phyloP scores from a whole-genome alignment of 129 eudicot genomes.

The Kitagawia praeruptora region DNA sequence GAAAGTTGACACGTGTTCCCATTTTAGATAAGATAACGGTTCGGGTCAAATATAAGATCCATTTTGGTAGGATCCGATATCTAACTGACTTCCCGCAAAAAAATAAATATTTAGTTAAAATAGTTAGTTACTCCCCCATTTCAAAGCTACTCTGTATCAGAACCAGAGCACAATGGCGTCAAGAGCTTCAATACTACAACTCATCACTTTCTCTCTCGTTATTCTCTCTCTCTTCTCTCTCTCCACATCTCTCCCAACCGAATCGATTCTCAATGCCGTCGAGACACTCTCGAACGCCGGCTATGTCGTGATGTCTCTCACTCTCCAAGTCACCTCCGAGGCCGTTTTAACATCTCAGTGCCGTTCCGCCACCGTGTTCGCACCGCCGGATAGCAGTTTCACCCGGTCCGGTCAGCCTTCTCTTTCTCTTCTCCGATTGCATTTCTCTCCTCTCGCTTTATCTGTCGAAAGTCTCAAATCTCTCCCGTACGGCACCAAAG shows the following conservation, averaged over 20 bases:
- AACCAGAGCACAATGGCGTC: slow-evolving; percentile 27
- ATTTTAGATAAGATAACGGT: background rate
- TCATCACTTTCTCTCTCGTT: slow-evolving; percentile 7
- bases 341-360: slow-evolving; percentile 19
- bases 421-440: slow-evolving; percentile 37
- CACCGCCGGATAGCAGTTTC: slow-evolving; percentile 53
- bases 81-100: background rate
- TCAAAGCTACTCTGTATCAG: background rate
- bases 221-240: slow-evolving; percentile 16
- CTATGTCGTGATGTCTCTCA: slow-evolving; percentile 61
- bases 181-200: slow-evolving; percentile 8
- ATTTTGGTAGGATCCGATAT: background rate
- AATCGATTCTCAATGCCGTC: slow-evolving; percentile 48
- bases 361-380: slow-evolving; percentile 46
- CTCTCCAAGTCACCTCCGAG: slow-evolving; percentile 43
- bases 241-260: slow-evolving; percentile 38
- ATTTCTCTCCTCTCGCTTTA: slow-evolving; percentile 45
- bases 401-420: slow-evolving; percentile 49
- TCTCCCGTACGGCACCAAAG: slow-evolving; percentile 49
- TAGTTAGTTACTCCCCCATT: background rate
- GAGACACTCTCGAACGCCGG: slow-evolving; percentile 68
- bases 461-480: slow-evolving; percentile 33
- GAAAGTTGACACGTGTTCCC: background rate
- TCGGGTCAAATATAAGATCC: background rate
- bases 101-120: background rate